Base-by-base conservation (phyloP, 176 grass and related monocot genomes). In the Triticum timopheevii region DNA sequence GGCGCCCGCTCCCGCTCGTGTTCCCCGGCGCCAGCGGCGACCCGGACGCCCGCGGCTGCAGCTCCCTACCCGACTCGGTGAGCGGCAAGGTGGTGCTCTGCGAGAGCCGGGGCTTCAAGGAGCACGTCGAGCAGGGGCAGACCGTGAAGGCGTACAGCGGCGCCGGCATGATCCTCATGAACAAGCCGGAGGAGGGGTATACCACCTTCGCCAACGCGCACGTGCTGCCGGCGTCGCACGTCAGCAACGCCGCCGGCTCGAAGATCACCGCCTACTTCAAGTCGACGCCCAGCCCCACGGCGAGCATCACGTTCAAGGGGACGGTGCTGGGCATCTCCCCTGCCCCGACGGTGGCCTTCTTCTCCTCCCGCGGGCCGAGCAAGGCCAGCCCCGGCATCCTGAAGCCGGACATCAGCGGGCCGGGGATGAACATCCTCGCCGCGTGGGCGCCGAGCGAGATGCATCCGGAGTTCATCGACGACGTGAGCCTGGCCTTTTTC, bases 371-470 rank as follows among this genome's bases (percentile, higher is more conserved):
- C 45, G 94, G 94, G 22, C 90, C 94, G 7, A 90, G 70, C 83
- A 70, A 47, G 67, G 65, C 90, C 12, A 92, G 62, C 84, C 80
- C 74, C 0, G 89, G 86, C 50, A 90, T 97, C 36, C 83, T 97
- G 22, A 95, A 95, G 83, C 93, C 90, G 0, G 93, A 95, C 88
- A 95, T 95, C 76, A 74, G 89, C 4, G 90, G 93, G 0, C 93
- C 93, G 9, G 93, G 93, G 9, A 88, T 91, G 86, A 92, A 95
- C 84, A 92, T 95, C 62, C 88, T 95, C 2, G 90, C 88, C 1
- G 93, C 93, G 7, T 95, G 93, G 90, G 90, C 90, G 35, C 85
- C 87, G 10, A 80, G 80, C 79, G 90, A 92, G 81, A 75, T 90
- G 81, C 90, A 87, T 58, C 81, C 85, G 1, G 64, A 88, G 80